Percentiles rank a stretch among this genome's conserved stretches.
Conservation (phyloP, 1,284 basidiomycete genomes). For the Sporisorium reilianum region DNA sequence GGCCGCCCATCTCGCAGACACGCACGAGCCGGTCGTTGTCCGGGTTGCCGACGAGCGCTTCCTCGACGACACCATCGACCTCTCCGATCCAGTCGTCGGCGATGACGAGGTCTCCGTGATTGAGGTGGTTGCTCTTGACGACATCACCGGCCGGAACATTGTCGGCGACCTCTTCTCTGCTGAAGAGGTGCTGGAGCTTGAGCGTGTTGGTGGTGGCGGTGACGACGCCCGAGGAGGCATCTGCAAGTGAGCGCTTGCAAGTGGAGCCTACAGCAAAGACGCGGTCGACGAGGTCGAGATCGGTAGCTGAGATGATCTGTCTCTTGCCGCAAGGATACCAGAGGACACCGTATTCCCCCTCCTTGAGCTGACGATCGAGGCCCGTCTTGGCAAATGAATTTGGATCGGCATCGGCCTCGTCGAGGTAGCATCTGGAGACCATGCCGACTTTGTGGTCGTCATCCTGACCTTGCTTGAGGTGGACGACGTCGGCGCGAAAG, state of each 20-base stretch:
- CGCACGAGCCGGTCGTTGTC: constrained; percentile 68
- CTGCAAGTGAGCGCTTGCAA: constrained; percentile 82
- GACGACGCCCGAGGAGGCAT: constrained; percentile 83
- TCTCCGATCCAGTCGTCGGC: constrained; percentile 89
- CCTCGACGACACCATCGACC: constrained; percentile 79
- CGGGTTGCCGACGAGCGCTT: constrained; percentile 77
- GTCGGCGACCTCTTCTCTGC: constrained; percentile 74
- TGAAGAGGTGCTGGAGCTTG: constrained; percentile 81
- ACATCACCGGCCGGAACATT: constrained; percentile 78
- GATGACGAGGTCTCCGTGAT: constrained; percentile 73
- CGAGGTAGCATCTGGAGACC: constrained; percentile 49
- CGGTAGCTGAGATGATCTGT: constrained; percentile 74
- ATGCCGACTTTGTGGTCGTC: constrained; percentile 44
- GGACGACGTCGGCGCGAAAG: constrained; percentile 36
- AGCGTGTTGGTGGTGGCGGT: constrained; percentile 76
- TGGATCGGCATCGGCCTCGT: constrained; percentile 34
- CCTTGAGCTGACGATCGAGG: constrained; percentile 79
- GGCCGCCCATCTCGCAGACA: constrained; percentile 36
- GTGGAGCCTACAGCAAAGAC: constrained; percentile 82
- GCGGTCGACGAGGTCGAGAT: constrained; percentile 82
- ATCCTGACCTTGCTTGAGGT: constrained; percentile 29
- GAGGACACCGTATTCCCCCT: constrained; percentile 85
- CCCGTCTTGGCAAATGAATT: constrained; percentile 25
- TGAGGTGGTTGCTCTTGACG: constrained; percentile 43
- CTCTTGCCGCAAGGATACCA: constrained; percentile 74